A percentile compares a stretch with the other conserved stretches of the same genome.
These are phyloP conservation scores for Populus davidiana DNA, from an alignment of 345 rosid species.

Conservation along the genomic window DNA sequence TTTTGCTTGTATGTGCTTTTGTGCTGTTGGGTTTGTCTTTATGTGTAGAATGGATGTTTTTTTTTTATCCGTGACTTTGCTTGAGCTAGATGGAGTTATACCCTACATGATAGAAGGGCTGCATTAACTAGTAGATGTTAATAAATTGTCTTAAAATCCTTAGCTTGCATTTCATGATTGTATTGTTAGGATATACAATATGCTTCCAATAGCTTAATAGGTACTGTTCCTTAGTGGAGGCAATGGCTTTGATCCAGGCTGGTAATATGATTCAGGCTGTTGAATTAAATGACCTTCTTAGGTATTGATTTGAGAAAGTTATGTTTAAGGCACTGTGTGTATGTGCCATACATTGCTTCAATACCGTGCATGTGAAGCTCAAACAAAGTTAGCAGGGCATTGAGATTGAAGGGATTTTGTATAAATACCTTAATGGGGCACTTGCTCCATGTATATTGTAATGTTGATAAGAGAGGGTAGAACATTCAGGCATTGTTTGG, in stretches of 20 bases:
- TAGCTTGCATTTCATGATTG: not conserved
- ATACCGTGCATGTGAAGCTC: not conserved
- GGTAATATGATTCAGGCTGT: not conserved
- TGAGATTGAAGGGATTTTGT: not conserved
- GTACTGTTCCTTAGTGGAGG: not conserved
- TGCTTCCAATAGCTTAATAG: not conserved
- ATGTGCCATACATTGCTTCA: not conserved
- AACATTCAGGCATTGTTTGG: too few relatives aligned
- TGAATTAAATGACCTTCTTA: not conserved
- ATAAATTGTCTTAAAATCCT: not conserved
- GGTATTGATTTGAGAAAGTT: not conserved
- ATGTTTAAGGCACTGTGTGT: not conserved
- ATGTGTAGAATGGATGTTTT: not conserved
- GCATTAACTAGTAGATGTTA: not conserved
- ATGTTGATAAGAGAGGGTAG: not conserved
- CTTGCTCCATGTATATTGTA: not conserved
- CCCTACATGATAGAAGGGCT: not conserved
- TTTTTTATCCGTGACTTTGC: not conserved
- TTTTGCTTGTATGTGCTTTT: not conserved
- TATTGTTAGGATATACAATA: not conserved
- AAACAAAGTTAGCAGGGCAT: not conserved
- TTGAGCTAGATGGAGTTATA: constrained; percentile 3
- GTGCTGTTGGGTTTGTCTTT: not conserved
- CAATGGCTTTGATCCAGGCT: not conserved
- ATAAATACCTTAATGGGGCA: not conserved